Percentiles rank a stretch among this genome's conserved stretches.
Conservation (phyloP, 78 protist species). For the Dictyostelium firmibasis region DNA sequence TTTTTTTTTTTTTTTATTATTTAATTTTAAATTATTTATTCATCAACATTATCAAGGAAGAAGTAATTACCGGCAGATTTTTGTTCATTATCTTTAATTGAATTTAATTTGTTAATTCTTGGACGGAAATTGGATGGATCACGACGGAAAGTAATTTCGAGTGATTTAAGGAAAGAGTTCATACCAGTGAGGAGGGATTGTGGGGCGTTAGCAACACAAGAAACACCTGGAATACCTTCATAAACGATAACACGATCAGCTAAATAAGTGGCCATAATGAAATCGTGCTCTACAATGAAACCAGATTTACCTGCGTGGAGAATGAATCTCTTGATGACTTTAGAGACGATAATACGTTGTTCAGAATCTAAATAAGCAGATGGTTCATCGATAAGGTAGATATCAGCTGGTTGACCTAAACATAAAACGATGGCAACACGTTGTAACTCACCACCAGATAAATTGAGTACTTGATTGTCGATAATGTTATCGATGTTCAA, state of each 20-base stretch:
- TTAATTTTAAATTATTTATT: conserved; percentile 4
- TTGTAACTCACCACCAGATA: conserved; percentile 99
- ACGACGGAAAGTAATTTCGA: conserved; percentile 99
- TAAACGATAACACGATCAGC: conserved; percentile 99
- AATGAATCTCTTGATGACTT: conserved; percentile 98
- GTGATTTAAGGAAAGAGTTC: conserved; percentile 95
- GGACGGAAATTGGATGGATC: conserved; percentile 99
- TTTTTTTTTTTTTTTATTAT: neutral
- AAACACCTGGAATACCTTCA: conserved; percentile 89
- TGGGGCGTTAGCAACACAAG: conserved; percentile 86
- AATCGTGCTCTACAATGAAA: conserved; percentile 99
- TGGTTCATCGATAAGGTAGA: conserved; percentile 99
- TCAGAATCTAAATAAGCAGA: conserved; percentile 99
- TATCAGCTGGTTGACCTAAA: conserved; percentile 98
- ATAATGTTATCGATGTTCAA: conserved; percentile 91
- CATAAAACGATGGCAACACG: conserved; percentile 98
- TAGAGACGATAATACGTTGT: conserved; percentile 98
- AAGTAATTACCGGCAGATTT: conserved; percentile 96
- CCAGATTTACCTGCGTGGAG: conserved; percentile 98
- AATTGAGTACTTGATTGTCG: conserved; percentile 90
- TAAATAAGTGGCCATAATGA: conserved; percentile 99
- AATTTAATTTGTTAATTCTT: conserved; percentile 95
- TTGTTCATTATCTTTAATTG: conserved; percentile 98
- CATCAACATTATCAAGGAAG: conserved; percentile 91
- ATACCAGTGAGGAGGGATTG: conserved; percentile 95